Evolutionary conservation across 2,329 filamentous ascomycete species (phyloP), one percentile per base, ranked within the genome.

Genomic region (Beauveria asiatica): DNA sequence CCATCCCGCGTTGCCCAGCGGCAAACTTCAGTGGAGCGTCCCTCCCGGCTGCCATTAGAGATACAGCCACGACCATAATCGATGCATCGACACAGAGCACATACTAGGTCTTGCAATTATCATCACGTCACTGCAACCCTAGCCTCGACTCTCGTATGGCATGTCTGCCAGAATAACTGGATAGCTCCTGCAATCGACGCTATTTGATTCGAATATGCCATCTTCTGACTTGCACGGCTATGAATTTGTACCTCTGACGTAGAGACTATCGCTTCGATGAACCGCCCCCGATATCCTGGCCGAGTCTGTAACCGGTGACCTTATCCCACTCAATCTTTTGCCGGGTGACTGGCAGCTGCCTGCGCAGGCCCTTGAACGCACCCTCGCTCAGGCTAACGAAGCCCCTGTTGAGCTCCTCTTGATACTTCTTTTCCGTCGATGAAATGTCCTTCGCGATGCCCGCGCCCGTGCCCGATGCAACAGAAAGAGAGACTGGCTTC

Each of bases 311-410:
- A 67, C 91, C 92, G 50, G 90, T 88, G 66, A 99, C 90, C 80
- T 96, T 97, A 75, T 99, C 93, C 94, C 94, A 99, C 76, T 99
- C 94, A 67, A 99, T 93, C 83, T 97, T 97, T 80, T 99, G 94
- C 70, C 94, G 86, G 63, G 94, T 99, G 62, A 99, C 92, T 0
- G 94, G 94, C 72, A 99, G 78, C 76, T 97, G 94, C 75, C 94
- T 85, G 70, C 94, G 85, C 72, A 99, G 76, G 2, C 87, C 85
- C 83, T 97, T 99, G 78, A 99, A 99, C 1, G 92, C 90, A 10
- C 92, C 93, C 77, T 99, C 94, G 70, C 91, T 94, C 71, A 99
- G 78, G 65, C 81, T 88, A 16, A 86, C 86, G 73, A 99, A 97
- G 17, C 92, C 92, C 71, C 85, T 84, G 78, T 97, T 99, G 67